A percentile compares a stretch with the other conserved stretches of the same genome.
Conservation (phyloP, 164 flowering plant species). For the Stephania japonica region DNA sequence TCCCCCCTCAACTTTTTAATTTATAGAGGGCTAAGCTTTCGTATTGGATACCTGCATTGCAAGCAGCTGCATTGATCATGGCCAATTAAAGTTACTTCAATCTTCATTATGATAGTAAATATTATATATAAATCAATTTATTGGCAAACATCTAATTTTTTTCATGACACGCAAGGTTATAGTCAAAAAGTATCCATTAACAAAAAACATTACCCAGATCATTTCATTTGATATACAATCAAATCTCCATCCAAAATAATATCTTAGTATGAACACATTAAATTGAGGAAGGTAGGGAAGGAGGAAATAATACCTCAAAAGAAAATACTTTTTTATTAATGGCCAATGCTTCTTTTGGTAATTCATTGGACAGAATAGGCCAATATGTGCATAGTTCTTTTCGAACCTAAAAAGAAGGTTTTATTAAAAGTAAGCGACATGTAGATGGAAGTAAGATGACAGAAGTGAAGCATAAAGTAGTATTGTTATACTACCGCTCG, state of each 20-base stretch:
- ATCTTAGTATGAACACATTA: not conserved
- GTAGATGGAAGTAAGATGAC: not conserved
- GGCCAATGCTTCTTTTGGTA: slow-evolving; percentile 37
- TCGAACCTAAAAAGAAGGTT: slow-evolving; percentile 57
- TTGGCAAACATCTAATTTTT: no score
- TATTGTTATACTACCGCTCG: slow-evolving; percentile 40
- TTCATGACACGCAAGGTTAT: no score
- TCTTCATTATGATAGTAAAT: no score
- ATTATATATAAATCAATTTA: no score
- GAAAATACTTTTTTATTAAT: slow-evolving; percentile 29
- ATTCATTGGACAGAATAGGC: slow-evolving; percentile 57
- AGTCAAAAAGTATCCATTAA: no score
- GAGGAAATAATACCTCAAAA: slow-evolving; percentile 39
- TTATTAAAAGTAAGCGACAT: not conserved
- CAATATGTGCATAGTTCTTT: slow-evolving; percentile 53
- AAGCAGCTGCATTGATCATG: no score
- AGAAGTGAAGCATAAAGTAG: not conserved
- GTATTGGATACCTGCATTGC: no score
- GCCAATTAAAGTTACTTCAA: no score
- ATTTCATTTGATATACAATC: not conserved
- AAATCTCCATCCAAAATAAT: not conserved
- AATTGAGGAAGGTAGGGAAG: not conserved
- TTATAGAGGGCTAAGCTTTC: no score
- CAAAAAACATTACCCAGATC: not conserved
- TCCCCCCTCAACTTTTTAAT: no score